Evolutionary conservation across 2,329 filamentous ascomycete genomes (phyloP), one percentile per base, ranked within the genome.

Genomic region (Blastomyces parvus): DNA sequence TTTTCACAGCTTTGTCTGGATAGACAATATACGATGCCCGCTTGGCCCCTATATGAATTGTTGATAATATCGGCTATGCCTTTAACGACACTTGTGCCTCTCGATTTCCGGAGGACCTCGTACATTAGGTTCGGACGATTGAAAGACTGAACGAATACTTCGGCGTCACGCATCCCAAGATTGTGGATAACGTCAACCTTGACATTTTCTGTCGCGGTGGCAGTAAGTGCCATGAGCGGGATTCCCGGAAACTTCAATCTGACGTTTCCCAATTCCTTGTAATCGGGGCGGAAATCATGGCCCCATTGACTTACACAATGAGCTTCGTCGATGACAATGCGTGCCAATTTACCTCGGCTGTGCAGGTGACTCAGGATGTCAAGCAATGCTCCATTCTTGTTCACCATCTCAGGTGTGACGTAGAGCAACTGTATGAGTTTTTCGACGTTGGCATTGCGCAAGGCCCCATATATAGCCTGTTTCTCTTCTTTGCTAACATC

Each of bases 251-350:
- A 93, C 61, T 83, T 84, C 50, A 79, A 74, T 59, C 93, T 84
- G 53, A 97, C 80, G 64, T 86, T 82, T 36, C 92, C 91, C 3
- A 99, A 80, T 38, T 84, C 84, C 75, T 96, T 96, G 79, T 99
- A 99, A 73, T 97, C 93, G 0, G 92, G 93, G 56, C 95, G 86
- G 73, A 99, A 99, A 74, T 99, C 94, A 69, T 99, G 94, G 0
- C 94, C 94, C 94, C 94, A 99, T 79, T 99, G 92, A 74, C 94
- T 97, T 33, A 99, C 93, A 74, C 94, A 99, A 74, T 99, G 94
- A n/a, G 94, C 94, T 77, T 99, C 95, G 69, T 99, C 94, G 66
- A 99, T 96, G 61, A 99, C 94, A 59, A 99, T 85, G 33, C 94
- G 86, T 19, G 95, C 93, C 61, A 99, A 84, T 69, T 88, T 89